These are phyloP conservation scores for Canavalia ensiformis DNA, from an alignment of 306 rosid genomes.

Conservation along the genomic window DNA sequence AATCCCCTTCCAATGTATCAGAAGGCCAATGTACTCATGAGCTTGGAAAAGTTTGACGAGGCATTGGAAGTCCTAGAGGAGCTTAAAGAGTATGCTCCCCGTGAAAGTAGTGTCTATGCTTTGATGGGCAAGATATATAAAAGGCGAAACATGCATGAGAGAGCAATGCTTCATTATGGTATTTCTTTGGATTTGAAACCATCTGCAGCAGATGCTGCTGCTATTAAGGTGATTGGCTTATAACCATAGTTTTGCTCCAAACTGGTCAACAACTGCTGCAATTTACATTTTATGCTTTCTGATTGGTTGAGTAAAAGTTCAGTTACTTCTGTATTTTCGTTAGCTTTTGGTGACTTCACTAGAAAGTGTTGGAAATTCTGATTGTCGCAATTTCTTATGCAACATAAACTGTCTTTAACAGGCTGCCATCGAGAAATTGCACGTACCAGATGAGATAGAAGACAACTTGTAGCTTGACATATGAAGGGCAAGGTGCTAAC, in stretches of 20 bases:
- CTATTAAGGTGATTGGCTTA: conserved; percentile 75
- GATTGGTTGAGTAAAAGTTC: conserved; percentile 22
- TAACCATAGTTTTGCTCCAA: conserved; percentile 7
- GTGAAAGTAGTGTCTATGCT: conserved; percentile 95
- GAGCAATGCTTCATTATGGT: conserved; percentile 95
- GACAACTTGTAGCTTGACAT: conserved; percentile 69
- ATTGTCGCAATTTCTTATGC: conserved; percentile 11
- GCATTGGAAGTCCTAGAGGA: conserved; percentile 90
- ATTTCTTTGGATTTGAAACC: conserved; percentile 99
- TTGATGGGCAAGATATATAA: conserved; percentile 94
- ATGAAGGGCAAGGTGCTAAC: conserved; percentile 40
- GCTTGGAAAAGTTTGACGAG: conserved; percentile 79
- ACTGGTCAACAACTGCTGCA: background rate
- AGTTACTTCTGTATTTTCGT: background rate
- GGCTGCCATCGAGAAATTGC: conserved; percentile 99
- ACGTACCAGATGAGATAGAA: conserved; percentile 91
- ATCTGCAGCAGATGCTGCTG: conserved; percentile 91
- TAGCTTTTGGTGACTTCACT: background rate
- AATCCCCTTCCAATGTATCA: conserved; percentile 99
- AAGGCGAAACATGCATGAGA: conserved; percentile 86
- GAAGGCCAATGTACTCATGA: conserved; percentile 89
- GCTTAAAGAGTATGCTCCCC: conserved; percentile 91
- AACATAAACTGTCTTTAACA: conserved; percentile 47
- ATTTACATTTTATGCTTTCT: conserved; percentile 20
- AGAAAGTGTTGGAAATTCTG: background rate